phyloP scores from a whole-genome alignment of 2,329 filamentous ascomycete genomes.

The Calonectria pauciramosa region DNA sequence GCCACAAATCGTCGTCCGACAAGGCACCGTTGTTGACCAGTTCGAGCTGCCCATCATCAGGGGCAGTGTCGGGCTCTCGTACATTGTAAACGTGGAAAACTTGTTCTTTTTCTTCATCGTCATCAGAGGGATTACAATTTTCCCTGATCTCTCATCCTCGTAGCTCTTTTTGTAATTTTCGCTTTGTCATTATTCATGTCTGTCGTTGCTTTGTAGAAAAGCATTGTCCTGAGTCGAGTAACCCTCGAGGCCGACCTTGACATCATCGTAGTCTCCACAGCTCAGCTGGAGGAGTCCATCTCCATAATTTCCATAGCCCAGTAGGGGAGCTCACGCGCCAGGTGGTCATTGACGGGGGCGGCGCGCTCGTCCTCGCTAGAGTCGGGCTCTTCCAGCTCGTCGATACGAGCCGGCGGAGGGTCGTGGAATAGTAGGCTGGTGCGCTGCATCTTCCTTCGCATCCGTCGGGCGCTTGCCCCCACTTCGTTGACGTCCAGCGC shows the following conservation, averaged over 20 bases:
- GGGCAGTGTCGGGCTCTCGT: slow-evolving; percentile 40
- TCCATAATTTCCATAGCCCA: slow-evolving; percentile 66
- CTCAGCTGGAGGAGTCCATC: slow-evolving; percentile 55
- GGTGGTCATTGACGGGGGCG: slow-evolving; percentile 53
- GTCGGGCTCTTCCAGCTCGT: slow-evolving; percentile 67
- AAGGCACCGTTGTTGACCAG: slow-evolving; percentile 29
- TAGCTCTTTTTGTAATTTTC: slow-evolving; percentile 23
- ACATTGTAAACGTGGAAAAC: slow-evolving; percentile 40
- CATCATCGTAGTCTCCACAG: slow-evolving; percentile 17
- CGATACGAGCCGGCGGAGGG: slow-evolving; percentile 64
- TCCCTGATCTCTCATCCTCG: slow-evolving; percentile 40
- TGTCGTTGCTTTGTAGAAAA: slow-evolving; percentile 31
- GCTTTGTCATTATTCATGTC: slow-evolving; percentile 44
- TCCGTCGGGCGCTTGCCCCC: slow-evolving; percentile 62
- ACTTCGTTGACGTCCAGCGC: slow-evolving; percentile 57
- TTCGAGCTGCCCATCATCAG: slow-evolving; percentile 28
- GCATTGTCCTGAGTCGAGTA: slow-evolving; percentile 28
- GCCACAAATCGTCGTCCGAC: slow-evolving; percentile 31
- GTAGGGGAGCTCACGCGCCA: slow-evolving; percentile 65
- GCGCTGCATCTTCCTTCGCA: slow-evolving; percentile 62
- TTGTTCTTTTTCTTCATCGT: slow-evolving; percentile 33
- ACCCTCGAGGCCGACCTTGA: slow-evolving; percentile 33
- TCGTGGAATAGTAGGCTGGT: slow-evolving; percentile 64
- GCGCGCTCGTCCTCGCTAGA: slow-evolving; percentile 61
- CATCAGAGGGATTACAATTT: slow-evolving; percentile 36